These are phyloP conservation scores for Boletus sp. DNA, from an alignment of 768 basidiomycete genomes.

Conservation along the genomic window DNA sequence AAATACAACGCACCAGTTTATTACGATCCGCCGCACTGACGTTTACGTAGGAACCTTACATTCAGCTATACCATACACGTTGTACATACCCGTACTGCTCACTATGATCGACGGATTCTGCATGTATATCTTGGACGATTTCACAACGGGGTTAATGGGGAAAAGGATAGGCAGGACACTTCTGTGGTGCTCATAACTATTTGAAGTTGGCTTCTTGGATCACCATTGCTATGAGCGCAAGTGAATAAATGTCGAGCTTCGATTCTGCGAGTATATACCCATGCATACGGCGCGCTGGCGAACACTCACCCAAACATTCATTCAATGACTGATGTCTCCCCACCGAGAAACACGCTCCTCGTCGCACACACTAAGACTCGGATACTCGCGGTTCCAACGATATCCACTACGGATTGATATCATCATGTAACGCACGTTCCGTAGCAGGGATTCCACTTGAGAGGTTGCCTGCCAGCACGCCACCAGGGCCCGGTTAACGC, in stretches of 20 bases:
- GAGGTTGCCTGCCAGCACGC: neutral
- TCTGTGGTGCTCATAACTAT: neutral
- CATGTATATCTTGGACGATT: neutral
- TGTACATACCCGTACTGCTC: conserved; percentile 16
- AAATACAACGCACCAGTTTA: neutral
- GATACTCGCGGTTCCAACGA: neutral
- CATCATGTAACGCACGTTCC: neutral
- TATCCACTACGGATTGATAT: neutral
- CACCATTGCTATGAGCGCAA: neutral
- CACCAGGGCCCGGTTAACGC: neutral
- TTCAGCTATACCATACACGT: conserved; percentile 12
- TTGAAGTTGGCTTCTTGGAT: neutral
- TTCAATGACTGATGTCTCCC: neutral
- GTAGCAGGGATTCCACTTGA: neutral
- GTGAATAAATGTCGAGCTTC: neutral
- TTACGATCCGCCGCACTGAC: neutral
- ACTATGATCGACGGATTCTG: neutral
- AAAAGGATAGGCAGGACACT: neutral
- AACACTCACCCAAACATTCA: neutral
- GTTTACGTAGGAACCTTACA: neutral
- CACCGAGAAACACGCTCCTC: neutral
- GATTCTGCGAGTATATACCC: neutral
- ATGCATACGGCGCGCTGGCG: no score
- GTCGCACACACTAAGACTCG: neutral
- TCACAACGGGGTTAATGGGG: neutral